phyloP scores from a whole-genome alignment of 306 rosid species.

The Oemleria cerasiformis region DNA sequence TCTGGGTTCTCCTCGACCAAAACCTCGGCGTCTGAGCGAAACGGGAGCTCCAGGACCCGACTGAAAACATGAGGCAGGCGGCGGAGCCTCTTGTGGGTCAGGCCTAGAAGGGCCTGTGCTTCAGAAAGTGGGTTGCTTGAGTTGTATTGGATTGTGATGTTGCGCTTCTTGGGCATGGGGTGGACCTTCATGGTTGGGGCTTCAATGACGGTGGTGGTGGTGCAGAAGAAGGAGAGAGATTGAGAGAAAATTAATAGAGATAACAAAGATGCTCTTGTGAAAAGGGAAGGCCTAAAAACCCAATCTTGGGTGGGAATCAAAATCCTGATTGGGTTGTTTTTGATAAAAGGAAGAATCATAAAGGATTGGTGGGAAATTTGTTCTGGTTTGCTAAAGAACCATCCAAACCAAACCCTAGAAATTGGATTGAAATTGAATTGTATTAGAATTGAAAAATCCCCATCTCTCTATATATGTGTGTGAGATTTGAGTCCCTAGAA shows the following conservation, averaged over 20 bases:
- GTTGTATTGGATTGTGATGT: conserved; percentile 71
- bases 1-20: conserved; percentile 65
- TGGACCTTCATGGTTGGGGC: conserved; percentile 75
- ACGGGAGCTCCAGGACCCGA: conserved; percentile 88
- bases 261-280: conserved; percentile 27
- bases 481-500: conserved; percentile 12
- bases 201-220: conserved; percentile 2
- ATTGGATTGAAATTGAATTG: not conserved
- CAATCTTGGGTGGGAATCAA: conserved; percentile 35
- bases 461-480: not conserved
- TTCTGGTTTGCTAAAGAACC: not conserved
- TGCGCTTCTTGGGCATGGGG: conserved; percentile 82
- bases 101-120: conserved; percentile 44
- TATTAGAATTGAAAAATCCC: not conserved
- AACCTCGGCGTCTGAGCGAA: conserved; percentile 92
- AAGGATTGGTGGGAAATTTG: conserved; percentile 27
- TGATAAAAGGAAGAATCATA: conserved; percentile 45
- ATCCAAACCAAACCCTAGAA: conserved; percentile 40
- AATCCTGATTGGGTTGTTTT: conserved; percentile 26
- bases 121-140: conserved; percentile 41
- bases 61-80: conserved; percentile 89
- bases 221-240: conserved; percentile 4
- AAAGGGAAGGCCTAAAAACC: not conserved
- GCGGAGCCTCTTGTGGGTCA: conserved; percentile 73
- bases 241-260: conserved; percentile 16